Evolutionary conservation across 2,329 filamentous ascomycete genomes (phyloP).

Genomic region (Botryotinia narcissicola): DNA sequence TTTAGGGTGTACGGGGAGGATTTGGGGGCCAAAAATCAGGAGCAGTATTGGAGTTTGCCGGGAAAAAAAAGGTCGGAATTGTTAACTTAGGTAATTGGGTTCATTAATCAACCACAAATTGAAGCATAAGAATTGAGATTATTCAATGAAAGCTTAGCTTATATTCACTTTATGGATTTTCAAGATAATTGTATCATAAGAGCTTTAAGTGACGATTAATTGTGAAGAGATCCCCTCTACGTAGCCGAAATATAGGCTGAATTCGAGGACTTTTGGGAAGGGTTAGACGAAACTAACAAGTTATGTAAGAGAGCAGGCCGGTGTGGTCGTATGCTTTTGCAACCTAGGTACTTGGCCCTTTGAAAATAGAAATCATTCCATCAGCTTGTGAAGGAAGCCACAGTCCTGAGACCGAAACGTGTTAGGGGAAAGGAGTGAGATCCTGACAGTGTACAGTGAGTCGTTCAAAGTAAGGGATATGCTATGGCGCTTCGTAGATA

Average conservation of each 20-base stretch:
- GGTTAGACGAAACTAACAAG: background rate
- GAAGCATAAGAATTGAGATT: background rate
- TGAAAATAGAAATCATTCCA: background rate
- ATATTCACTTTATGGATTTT: background rate
- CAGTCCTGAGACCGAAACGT: background rate
- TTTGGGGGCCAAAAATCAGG: background rate
- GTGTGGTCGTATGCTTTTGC: background rate
- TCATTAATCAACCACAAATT: background rate
- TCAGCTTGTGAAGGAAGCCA: background rate
- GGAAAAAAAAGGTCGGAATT: background rate
- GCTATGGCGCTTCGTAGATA: background rate
- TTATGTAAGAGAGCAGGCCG: background rate
- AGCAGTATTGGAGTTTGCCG: background rate
- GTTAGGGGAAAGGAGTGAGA: background rate
- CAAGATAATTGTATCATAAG: background rate
- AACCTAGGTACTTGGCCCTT: background rate
- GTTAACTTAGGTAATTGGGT: background rate
- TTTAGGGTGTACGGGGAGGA: background rate
- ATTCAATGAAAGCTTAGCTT: background rate
- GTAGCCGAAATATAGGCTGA: no score
- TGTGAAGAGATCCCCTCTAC: no score
- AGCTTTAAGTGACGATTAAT: background rate
- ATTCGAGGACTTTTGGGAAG: no score
- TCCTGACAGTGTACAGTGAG: background rate
- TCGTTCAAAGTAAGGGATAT: background rate